Evolutionary conservation across 2,329 filamentous ascomycete genomes (phyloP).

Genomic region (Colletotrichum filicis): DNA sequence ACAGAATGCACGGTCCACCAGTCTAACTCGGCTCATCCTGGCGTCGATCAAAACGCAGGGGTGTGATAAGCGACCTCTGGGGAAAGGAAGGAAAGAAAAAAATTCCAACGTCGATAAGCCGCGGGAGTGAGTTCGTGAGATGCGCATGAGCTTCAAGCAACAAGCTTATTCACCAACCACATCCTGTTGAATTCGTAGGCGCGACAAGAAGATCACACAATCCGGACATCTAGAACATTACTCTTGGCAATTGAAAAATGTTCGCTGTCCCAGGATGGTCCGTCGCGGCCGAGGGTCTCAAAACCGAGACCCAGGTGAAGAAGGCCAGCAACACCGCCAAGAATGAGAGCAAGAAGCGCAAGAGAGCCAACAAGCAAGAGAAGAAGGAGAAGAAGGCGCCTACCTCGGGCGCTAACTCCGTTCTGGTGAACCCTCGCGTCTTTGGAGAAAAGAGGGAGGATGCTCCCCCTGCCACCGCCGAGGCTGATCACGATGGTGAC

Average conservation of each 20-base stretch:
- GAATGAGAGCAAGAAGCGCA: constrained; percentile 60
- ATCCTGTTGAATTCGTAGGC: neutral
- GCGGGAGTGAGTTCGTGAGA: constrained; percentile 7
- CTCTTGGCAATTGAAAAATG: constrained; percentile 63
- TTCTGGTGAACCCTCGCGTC: constrained; percentile 81
- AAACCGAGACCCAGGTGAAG: constrained; percentile 66
- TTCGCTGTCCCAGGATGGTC: constrained; percentile 96
- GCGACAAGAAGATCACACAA: neutral
- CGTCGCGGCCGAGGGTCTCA: constrained; percentile 76
- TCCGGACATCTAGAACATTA: neutral
- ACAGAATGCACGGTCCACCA: constrained; percentile 23
- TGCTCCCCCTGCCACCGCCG: constrained; percentile 27
- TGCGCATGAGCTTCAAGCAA: constrained; percentile 3
- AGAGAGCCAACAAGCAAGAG: constrained; percentile 39
- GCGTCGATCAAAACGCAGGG: constrained; percentile 33
- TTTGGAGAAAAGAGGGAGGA: constrained; percentile 72
- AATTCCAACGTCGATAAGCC: constrained; percentile 32
- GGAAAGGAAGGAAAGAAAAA: constrained; percentile 14
- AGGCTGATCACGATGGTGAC: constrained; percentile 36
- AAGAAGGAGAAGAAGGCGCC: constrained; percentile 60
- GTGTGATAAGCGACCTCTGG: constrained; percentile 25
- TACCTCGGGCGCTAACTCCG: constrained; percentile 73
- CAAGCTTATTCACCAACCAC: constrained; percentile 1
- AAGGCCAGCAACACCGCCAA: constrained; percentile 60
- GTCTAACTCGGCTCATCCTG: constrained; percentile 16